Conservation (phyloP, 495 filamentous ascomycete species). For the Neurospora sp. region DNA sequence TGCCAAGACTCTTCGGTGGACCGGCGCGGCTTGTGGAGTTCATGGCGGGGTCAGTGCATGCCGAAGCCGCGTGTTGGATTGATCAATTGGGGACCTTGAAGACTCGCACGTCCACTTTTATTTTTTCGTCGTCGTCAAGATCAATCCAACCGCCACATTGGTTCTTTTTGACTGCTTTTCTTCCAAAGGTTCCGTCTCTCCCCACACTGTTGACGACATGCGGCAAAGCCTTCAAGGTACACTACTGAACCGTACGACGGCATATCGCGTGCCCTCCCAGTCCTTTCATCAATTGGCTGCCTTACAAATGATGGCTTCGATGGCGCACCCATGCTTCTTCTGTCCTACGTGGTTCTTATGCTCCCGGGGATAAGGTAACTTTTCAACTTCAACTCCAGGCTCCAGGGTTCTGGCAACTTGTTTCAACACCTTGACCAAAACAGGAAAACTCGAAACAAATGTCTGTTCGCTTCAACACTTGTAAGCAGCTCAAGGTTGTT, state of each 20-base stretch:
- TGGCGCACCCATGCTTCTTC: background rate
- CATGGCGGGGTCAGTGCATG: background rate
- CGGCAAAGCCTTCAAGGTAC: background rate
- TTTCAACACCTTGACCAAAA: background rate
- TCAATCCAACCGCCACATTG: background rate
- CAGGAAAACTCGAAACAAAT: background rate
- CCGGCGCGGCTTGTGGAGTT: background rate
- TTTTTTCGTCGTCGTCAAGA: background rate
- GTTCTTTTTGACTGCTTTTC: background rate
- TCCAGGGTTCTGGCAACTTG: background rate
- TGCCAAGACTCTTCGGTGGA: background rate
- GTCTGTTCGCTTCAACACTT: background rate
- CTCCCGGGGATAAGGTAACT: background rate
- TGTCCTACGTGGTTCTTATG: background rate
- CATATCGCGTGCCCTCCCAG: background rate
- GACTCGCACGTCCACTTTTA: background rate
- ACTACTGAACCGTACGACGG: background rate
- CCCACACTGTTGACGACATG: background rate
- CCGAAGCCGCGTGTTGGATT: background rate
- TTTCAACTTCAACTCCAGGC: background rate
- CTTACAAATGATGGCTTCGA: background rate
- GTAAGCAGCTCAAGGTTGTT: background rate
- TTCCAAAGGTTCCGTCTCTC: background rate
- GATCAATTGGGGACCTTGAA: background rate
- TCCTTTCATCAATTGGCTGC: background rate